Base-by-base conservation (phyloP, 352 stramenopile species). In the Globisporangium canariense region DNA sequence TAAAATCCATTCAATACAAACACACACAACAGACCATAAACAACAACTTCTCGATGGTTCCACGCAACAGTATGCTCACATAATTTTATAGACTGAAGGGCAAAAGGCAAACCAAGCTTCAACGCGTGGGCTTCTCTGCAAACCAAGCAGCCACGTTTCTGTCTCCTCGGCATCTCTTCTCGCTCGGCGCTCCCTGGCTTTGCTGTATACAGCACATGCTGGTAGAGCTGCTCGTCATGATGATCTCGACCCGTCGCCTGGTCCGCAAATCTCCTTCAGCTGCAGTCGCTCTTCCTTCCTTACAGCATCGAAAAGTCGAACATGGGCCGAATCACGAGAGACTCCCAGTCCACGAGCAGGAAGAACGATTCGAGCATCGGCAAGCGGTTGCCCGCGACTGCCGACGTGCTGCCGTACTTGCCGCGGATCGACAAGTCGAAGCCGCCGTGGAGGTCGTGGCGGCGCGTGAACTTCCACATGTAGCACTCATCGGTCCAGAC, bases 401-500 rank as follows among this genome's bases (percentile, higher is more conserved):
- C 85, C 30, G 85, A 94, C 41, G 85, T 94, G 66, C 81, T 90
- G 62, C 85, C 85, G 71, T 94, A 94, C 59, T 90, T 89, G 49
- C 85, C 85, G 14, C 80, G 75, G 47, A 92, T 86, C 46, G 83
- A 90, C 20, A 92, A 70, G 41, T 89, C 79, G 58, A 94, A 94
- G 45, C 85, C 85, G 4, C 82, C 75, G 38, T 80, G 72, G 20
- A 70, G 67, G 62, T 88, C 81, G 58, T 72, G 49, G 13, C 72
- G 78, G 14, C 81, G 75, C 53, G 73, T 74, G 70, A 92, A 94
- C 55, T 89, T 89, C 81, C 83, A 92, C 82, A 94, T 91, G 68
- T 76, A 92, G 63, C 81, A 92, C 77, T 94, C 85, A 64, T 94
- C 85, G 8, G 85, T 94, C 85, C 85, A 94, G n/a, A 94, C 85